Percentiles rank a stretch among this genome's conserved stretches.
Conservation (phyloP, 441 rosid genomes). For the Euphorbia celastroides region DNA sequence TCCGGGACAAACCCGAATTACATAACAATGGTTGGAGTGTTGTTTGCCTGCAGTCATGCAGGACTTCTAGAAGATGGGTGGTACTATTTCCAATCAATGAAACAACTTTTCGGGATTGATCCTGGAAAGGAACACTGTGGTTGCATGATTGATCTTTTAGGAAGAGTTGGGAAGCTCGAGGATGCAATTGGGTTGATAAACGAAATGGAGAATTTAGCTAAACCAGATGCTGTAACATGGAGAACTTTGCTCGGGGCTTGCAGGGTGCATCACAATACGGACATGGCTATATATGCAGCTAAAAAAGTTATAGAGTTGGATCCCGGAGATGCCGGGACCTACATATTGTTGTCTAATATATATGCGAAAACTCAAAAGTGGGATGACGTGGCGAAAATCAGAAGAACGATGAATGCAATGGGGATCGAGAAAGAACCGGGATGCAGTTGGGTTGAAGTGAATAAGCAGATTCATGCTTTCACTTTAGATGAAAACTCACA, state of each 20-base stretch:
- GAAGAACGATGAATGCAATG: conserved; percentile 44
- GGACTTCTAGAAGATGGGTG: conserved; percentile 61
- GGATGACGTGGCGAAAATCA: conserved; percentile 47
- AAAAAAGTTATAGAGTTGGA: conserved; percentile 46
- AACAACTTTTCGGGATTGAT: conserved; percentile 48
- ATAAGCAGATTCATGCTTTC: conserved; percentile 60
- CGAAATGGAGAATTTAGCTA: conserved; percentile 54
- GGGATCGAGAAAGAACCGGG: conserved; percentile 65
- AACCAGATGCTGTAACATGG: conserved; percentile 73
- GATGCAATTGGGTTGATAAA: conserved; percentile 52
- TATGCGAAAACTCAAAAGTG: conserved; percentile 64
- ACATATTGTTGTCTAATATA: conserved; percentile 62
- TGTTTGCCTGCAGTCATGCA: conserved; percentile 79
- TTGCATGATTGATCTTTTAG: conserved; percentile 75
- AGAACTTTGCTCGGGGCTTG: conserved; percentile 66
- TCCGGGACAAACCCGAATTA: conserved; percentile 50
- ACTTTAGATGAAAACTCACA: conserved; percentile 57
- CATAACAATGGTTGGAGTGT: conserved; percentile 52
- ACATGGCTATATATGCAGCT: conserved; percentile 49
- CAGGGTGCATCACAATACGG: conserved; percentile 50
- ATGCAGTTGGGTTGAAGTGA: conserved; percentile 75
- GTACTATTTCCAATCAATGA: conserved; percentile 62
- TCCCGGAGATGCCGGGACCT: conserved; percentile 64
- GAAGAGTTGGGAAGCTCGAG: conserved; percentile 60
- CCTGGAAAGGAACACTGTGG: conserved; percentile 71